Percentiles rank a stretch among this genome's conserved stretches.
phyloP scores from a whole-genome alignment of 208 protist species.

The Wallacemonas collosoma region DNA sequence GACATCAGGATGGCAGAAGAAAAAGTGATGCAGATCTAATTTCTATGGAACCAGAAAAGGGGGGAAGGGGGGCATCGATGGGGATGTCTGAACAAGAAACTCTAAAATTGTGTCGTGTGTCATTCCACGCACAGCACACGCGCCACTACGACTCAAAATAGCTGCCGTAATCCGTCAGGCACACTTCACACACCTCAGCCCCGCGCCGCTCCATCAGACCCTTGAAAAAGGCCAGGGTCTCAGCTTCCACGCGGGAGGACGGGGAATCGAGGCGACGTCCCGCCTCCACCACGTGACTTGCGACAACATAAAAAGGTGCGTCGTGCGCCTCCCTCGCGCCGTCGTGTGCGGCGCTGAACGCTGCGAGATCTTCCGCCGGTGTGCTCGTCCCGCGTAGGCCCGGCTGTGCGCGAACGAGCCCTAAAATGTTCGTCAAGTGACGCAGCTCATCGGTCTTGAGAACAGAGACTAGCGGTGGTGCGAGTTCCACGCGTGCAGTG shows the following conservation, averaged over 20 bases:
- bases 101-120: not conserved
- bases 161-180: constrained; percentile 43
- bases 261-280: constrained; percentile 75
- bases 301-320: constrained; percentile 38
- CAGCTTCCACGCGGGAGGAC: constrained; percentile 67
- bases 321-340: constrained; percentile 1
- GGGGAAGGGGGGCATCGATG: too few species aligned
- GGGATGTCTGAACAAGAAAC: too few species aligned
- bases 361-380: constrained; percentile 1
- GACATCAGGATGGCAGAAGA: too few species aligned
- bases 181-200: constrained; percentile 47
- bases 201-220: constrained; percentile 61
- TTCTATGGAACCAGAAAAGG: too few species aligned
- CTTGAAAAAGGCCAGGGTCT: constrained; percentile 72
- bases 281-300: constrained; percentile 43
- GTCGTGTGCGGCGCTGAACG: not conserved
- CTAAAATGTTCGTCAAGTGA: constrained; percentile 54
- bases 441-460: constrained; percentile 58
- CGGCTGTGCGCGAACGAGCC: constrained; percentile 30
- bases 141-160: constrained; percentile 34
- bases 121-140: not conserved
- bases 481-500: constrained; percentile 58
- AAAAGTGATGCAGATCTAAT: too few species aligned
- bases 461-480: constrained; percentile 56
- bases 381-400: constrained; percentile 8